These are phyloP conservation scores for Solanum clarkiae DNA, from an alignment of 257 asterid genomes.

Conservation along the genomic window DNA sequence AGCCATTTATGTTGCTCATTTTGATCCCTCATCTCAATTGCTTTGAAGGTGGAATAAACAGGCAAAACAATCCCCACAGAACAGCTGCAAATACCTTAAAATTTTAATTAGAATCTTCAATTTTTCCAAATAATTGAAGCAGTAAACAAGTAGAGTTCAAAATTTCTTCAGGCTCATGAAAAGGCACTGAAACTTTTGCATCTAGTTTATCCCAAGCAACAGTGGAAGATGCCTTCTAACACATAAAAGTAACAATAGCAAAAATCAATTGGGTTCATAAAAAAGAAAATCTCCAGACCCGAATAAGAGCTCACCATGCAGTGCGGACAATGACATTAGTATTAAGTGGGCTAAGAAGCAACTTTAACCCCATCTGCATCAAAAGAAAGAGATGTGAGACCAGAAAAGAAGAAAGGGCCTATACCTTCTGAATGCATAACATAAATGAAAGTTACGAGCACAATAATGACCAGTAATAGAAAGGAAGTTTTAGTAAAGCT, in stretches of 20 bases:
- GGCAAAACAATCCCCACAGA: conserved; percentile 84
- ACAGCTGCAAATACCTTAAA: conserved; percentile 43
- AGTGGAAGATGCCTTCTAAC: not conserved
- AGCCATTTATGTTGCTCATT: conserved; percentile 82
- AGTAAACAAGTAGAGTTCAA: not conserved
- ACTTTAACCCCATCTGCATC: not conserved
- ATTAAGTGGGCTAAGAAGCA: not conserved
- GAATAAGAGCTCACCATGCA: conserved; percentile 1
- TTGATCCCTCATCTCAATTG: conserved; percentile 59
- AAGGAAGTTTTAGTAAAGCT: not conserved
- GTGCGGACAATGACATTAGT: conserved; percentile 1
- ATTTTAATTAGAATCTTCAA: not conserved
- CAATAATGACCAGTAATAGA: not conserved
- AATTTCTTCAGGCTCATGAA: not conserved
- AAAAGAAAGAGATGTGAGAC: not conserved
- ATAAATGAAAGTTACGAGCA: not conserved
- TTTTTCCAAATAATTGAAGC: not conserved
- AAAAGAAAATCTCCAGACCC: not conserved
- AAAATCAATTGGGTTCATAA: not conserved
- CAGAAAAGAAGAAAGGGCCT: not conserved
- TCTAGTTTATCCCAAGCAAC: not conserved
- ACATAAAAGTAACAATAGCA: not conserved
- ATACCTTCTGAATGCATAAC: not conserved
- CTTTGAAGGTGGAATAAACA: conserved; percentile 94
- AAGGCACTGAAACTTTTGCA: not conserved